Conservation (phyloP, 352 stramenopile genomes). For the Pythium aphanidermatum region DNA sequence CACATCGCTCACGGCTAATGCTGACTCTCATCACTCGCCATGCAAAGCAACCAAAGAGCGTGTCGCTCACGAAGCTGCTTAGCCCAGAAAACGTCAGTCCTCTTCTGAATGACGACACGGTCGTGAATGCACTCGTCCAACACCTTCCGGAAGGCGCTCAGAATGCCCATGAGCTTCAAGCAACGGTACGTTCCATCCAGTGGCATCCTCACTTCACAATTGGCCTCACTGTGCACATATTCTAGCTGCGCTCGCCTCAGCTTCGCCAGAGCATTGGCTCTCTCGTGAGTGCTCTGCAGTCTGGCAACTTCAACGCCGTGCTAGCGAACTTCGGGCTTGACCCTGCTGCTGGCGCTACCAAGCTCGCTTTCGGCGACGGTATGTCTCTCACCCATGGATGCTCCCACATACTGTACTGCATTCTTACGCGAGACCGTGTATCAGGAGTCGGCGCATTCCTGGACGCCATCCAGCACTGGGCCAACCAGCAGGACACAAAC, state of each 20-base stretch:
- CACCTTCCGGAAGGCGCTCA: constrained; percentile 82
- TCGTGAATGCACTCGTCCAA: constrained; percentile 46
- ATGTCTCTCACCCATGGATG: constrained; percentile 8
- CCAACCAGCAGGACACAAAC: constrained; percentile 41
- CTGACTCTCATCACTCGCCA: neutral
- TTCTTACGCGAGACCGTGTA: neutral
- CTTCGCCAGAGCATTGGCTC: constrained; percentile 86
- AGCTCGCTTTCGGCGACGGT: constrained; percentile 83
- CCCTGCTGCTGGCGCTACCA: constrained; percentile 57
- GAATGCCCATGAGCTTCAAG: constrained; percentile 61
- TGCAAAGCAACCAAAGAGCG: constrained; percentile 44
- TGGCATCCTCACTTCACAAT: constrained; percentile 2
- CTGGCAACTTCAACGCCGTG: constrained; percentile 88
- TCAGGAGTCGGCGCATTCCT: constrained; percentile 72
- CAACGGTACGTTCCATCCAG: constrained; percentile 34
- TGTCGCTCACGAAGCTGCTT: constrained; percentile 61
- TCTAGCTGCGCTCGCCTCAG: constrained; percentile 80
- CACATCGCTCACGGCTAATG: neutral
- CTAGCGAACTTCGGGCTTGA: constrained; percentile 89
- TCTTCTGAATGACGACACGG: constrained; percentile 59
- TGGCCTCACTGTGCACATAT: no score
- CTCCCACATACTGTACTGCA: neutral
- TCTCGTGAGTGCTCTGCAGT: constrained; percentile 78
- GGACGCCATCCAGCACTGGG: constrained; percentile 72
- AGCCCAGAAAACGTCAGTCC: constrained; percentile 42